Base-by-base conservation (phyloP, 345 rosid species). In the Luvunga scandens region DNA sequence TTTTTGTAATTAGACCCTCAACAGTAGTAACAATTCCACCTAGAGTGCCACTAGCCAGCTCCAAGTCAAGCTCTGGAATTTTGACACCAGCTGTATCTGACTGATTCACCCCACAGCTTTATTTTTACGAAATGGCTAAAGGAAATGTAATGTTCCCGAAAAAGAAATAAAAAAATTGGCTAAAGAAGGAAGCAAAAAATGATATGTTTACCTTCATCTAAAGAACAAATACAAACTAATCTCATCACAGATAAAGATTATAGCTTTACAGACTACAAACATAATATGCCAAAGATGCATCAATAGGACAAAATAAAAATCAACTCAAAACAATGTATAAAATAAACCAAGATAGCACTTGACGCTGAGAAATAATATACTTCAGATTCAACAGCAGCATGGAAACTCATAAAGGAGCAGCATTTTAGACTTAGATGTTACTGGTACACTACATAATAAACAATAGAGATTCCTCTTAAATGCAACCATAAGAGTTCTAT, bases 11-110 rank as follows among this genome's bases (percentile, higher is more conserved):
- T 81, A 95, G 85, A 24, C 98, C 99, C 83, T 95, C 98, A 55
- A 95, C 98, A 27, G 99, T 95, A 61, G 98, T 93, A 57, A 93
- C 97, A 66, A 92, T 33, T 78, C 97, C 99, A 72, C 99, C 99
- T 50, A 93, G 85, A 45, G 99, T 92, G 66, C 97, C 99, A 86
- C 98, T 89, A 1, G 83, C 88, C 78, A 95, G 86, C 87, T 93
- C 97, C 88, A 95, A 86, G 65, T 92, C 99, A 65, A 95, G 91
- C 86, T 93, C 97, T 36, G 98, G 98, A 72, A 95, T 82, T 75
- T 28, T 82, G 57, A 95, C 92, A 75, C 96, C 82, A 16, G 97
- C 97, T 66, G 97, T 90, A 86, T 95, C 98, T 9, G 99, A 95
- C 97, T 95, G 89, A 69, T 45, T 82, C 63, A 87, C 21, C 53